Evolutionary conservation across 371 early-diverging fungal species (phyloP).

Genomic region (Apophysomyces elegans): DNA sequence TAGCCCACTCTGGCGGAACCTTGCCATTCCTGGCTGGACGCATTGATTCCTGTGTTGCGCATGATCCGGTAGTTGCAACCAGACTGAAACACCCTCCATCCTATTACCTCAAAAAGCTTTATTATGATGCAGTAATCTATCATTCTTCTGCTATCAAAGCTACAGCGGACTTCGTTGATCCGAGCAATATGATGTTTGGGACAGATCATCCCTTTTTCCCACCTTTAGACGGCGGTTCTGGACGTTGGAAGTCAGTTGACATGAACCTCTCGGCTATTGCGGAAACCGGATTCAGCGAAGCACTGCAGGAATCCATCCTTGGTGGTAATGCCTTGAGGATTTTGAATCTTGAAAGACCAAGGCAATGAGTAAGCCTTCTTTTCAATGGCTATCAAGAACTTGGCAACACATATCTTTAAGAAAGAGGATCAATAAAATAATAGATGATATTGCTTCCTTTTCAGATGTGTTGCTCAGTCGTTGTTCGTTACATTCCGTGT

Average conservation of each 20-base stretch:
- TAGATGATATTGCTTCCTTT: no score
- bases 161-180: slow-evolving; percentile 23
- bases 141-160: slow-evolving; percentile 25
- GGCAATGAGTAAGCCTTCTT: no score
- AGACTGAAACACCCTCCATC: slow-evolving; percentile 28
- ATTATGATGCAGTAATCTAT: slow-evolving; percentile 32
- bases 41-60: slow-evolving; percentile 41
- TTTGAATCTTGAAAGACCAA: slow-evolving; percentile 18
- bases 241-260: slow-evolving; percentile 28
- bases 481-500: no score
- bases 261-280: slow-evolving; percentile 22
- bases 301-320: slow-evolving; percentile 12
- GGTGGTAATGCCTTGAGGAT: slow-evolving; percentile 24
- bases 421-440: no score
- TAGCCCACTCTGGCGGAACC: slow-evolving; percentile 47
- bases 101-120: slow-evolving; percentile 25
- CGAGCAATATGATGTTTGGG: slow-evolving; percentile 24
- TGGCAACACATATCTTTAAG: no score
- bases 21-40: slow-evolving; percentile 49
- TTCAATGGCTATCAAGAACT: no score
- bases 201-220: slow-evolving; percentile 32
- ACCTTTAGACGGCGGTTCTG: slow-evolving; percentile 18
- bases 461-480: no score
- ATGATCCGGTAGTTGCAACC: slow-evolving; percentile 29
- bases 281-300: slow-evolving; percentile 16